Base-by-base conservation (phyloP, 495 filamentous ascomycete species). In the Paragyromitra xinjiangensis region DNA sequence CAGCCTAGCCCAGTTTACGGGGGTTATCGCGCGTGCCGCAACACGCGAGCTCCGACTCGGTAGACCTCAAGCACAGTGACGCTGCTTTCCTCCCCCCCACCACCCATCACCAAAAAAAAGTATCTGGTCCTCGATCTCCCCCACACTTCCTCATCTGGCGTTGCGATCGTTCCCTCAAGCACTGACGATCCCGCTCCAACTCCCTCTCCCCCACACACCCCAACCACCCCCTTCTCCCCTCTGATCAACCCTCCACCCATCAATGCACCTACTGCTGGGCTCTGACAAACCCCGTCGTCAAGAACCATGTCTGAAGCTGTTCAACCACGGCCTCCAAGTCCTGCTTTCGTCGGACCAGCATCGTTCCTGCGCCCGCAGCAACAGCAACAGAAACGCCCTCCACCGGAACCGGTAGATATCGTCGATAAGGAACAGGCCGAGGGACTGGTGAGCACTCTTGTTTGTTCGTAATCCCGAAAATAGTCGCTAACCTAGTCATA, bases 371-470 rank as follows among this genome's bases (percentile, higher is more conserved):
- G 90, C 81, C 92, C 81, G 40, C 56, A 62, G 42, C 84, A 85
- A 40, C 87, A 34, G 29, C 29, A 34, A 34, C 29, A 88, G 83
- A 86, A 88, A 85, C 86, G 86, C 83, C 84, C 86, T 81, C 82
- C 88, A 75, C 84, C 87, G 68, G 87, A 88, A 83, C 87, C 90
- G 82, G 86, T 92, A 85, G 92, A 87, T 85, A 88, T 90, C 77
- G 87, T 97, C 76, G 94, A 98, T 84, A 90, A 88, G 84, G 95
- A 97, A 86, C 95, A 98, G 86, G 89, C 91, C 85, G 91, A 95
- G 84, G 95, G 92, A 82, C 88, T 98, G 88, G 95, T 98, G 84
- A 89, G 92, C 87, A 71, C 64, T 64, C 37, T 19, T 53, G 34
- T 48, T 70, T 64, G 65, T 65, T 56, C 37, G 42, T 48, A 67